Conservation (phyloP, 148 eudicot species). For the Vaccinium myrtillus region DNA sequence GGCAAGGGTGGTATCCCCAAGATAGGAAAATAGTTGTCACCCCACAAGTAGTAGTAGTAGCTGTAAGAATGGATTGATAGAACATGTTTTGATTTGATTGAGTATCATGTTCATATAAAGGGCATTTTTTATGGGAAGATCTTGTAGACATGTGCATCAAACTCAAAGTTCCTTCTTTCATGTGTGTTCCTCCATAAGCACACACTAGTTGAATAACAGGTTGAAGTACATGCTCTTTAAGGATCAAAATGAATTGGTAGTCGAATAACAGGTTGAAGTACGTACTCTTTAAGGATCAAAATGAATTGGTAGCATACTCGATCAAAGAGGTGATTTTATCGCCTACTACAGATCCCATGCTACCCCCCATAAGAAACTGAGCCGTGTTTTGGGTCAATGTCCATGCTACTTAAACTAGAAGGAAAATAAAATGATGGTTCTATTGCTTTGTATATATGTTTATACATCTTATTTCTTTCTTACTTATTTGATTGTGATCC, state of each 20-base stretch:
- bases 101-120: no score
- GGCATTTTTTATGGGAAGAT: no score
- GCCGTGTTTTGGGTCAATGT: not conserved
- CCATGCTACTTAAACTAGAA: not conserved
- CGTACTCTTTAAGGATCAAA: not conserved
- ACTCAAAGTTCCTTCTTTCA: not conserved
- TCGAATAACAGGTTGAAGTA: not conserved
- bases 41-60: no score
- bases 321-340: not conserved
- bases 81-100: no score
- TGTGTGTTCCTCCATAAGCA: not conserved
- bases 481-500: not conserved
- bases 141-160: not conserved
- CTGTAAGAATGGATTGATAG: no score
- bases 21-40: no score
- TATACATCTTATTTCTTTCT: not conserved
- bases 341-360: not conserved
- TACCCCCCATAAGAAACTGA: not conserved
- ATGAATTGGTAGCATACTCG: not conserved
- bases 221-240: not conserved
- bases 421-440: not conserved
- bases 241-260: not conserved
- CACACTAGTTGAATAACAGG: not conserved
- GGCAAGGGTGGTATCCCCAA: no score
- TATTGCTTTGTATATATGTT: not conserved